Evolutionary conservation across 345 rosid genomes (phyloP).

Genomic region (Euphorbia peplus): DNA sequence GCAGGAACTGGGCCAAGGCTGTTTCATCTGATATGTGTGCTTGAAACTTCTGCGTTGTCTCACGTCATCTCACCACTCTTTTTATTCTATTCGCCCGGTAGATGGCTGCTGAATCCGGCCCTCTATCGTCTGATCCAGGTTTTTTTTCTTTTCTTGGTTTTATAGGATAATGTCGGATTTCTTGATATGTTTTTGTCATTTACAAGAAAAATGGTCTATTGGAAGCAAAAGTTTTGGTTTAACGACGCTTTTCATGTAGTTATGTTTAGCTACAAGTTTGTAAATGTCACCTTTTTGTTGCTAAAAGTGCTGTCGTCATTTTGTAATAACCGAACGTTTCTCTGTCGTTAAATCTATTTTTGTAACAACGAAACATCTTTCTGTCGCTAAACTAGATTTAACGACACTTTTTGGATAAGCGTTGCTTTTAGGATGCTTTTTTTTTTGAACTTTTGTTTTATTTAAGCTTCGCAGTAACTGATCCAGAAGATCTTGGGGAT

Average conservation of each 20-base stretch:
- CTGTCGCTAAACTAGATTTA: too few relatives aligned
- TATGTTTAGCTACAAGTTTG: too few relatives aligned
- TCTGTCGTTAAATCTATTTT: too few relatives aligned
- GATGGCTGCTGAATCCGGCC: constrained; percentile 43
- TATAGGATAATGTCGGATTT: background rate
- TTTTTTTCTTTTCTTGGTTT: background rate
- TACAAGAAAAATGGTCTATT: too few relatives aligned
- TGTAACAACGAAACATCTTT: too few relatives aligned
- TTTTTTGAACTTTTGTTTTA: background rate
- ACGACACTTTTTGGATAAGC: too few relatives aligned
- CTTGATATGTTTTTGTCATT: too few relatives aligned
- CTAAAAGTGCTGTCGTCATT: too few relatives aligned
- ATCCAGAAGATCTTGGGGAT: constrained; percentile 39
- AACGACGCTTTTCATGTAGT: too few relatives aligned
- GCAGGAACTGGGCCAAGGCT: constrained; percentile 39
- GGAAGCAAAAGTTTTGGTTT: too few relatives aligned
- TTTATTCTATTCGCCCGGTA: background rate
- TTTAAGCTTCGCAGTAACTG: constrained; percentile 20
- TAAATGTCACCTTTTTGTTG: too few relatives aligned
- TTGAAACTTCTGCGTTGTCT: constrained; percentile 13
- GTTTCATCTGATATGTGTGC: constrained; percentile 18
- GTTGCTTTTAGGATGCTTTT: background rate
- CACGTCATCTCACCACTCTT: background rate
- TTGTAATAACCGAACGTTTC: too few relatives aligned
- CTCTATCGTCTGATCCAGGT: constrained; percentile 30